Conservation (phyloP, 2,329 filamentous ascomycete species). For the Aspergillus puulaauensis region DNA sequence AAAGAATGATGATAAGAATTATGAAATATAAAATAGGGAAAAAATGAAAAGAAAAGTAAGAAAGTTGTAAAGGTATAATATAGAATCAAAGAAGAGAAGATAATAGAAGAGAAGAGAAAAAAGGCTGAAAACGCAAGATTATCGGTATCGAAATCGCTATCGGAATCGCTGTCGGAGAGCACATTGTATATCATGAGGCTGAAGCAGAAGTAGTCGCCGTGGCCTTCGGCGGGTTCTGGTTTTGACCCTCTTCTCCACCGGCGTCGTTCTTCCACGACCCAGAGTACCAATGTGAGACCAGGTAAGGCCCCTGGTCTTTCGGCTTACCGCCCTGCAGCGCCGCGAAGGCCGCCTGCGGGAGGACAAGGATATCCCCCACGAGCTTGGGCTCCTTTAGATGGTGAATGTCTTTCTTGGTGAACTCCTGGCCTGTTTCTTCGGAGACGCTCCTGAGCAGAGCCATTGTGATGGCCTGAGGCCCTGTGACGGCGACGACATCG, state of each 20-base stretch:
- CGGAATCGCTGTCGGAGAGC: too few species aligned
- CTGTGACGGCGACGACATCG: slow-evolving; percentile 13
- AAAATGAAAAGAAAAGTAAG: not conserved
- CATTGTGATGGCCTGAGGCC: slow-evolving; percentile 16
- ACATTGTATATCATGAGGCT: not conserved
- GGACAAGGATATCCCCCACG: slow-evolving; percentile 13
- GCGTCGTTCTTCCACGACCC: slow-evolving; percentile 17
- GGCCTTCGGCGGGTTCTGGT: not conserved
- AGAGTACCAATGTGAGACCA: slow-evolving; percentile 15
- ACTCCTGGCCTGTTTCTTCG: not conserved
- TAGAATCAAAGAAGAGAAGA: not conserved
- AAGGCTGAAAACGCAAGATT: too few species aligned
- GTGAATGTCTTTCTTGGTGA: not conserved
- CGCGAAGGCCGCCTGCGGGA: slow-evolving; percentile 16
- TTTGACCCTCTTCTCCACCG: slow-evolving; percentile 9
- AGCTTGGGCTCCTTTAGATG: slow-evolving; percentile 9
- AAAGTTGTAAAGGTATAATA: not conserved
- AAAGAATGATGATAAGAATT: not conserved
- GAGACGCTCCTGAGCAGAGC: slow-evolving; percentile 10
- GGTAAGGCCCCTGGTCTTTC: slow-evolving; percentile 12
- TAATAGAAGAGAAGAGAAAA: not conserved
- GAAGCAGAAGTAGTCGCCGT: not conserved
- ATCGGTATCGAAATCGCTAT: too few species aligned
- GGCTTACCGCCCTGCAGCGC: slow-evolving; percentile 11
- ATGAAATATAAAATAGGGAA: not conserved